A percentile compares a stretch with the other conserved stretches of the same genome.
Conservation (phyloP, 331 rosid species). For the Quercus lobata region DNA sequence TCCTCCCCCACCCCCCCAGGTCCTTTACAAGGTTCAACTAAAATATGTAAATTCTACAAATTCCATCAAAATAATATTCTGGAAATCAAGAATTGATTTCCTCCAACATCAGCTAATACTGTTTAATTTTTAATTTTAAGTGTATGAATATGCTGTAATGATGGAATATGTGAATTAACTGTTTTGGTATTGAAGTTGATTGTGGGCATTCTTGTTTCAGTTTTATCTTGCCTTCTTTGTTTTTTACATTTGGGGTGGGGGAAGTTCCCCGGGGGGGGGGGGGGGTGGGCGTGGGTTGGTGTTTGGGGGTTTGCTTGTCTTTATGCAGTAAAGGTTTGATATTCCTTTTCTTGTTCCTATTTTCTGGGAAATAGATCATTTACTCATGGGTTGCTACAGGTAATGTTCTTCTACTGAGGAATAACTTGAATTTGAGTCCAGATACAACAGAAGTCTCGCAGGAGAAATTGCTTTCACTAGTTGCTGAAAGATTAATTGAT, state of each 20-base stretch:
- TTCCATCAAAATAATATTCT: background rate
- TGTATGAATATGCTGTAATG: background rate
- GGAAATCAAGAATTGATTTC: background rate
- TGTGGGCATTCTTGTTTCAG: background rate
- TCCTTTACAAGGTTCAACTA: too few species aligned
- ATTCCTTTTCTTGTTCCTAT: background rate
- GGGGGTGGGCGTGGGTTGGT: background rate
- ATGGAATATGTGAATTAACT: background rate
- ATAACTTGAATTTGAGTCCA: conserved; percentile 71
- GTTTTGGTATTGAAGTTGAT: background rate
- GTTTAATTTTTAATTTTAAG: background rate
- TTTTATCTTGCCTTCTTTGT: too few species aligned
- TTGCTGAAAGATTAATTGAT: conserved; percentile 88
- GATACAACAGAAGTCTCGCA: conserved; percentile 88
- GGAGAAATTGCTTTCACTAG: conserved; percentile 87
- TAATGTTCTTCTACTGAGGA: conserved; percentile 78
- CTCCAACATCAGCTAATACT: background rate
- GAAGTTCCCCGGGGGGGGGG: background rate
- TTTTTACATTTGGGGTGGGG: too few species aligned
- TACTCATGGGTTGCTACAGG: conserved; percentile 51
- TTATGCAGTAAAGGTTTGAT: background rate
- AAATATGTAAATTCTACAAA: too few species aligned
- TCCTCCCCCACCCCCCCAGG: background rate
- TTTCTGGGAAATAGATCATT: background rate
- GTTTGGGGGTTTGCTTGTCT: background rate